Percentiles rank a stretch among this genome's conserved stretches.
Conservation (phyloP, 345 rosid species). For the thale cress (Arabidopsis thaliana) region DNA sequence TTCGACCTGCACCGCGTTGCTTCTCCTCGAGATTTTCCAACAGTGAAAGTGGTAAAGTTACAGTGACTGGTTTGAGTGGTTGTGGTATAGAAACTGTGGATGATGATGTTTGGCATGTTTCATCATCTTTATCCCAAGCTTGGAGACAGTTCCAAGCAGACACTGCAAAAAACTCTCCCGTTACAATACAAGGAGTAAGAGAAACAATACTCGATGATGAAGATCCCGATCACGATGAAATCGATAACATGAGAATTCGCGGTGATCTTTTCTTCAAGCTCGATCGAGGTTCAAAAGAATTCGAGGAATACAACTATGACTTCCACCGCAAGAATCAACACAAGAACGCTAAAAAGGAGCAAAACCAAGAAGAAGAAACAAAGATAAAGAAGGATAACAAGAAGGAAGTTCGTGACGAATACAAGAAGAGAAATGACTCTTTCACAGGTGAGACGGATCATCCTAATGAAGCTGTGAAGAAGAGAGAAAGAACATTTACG, state of each 20-base stretch:
- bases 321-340: conserved; percentile 68
- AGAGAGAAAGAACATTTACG: conserved; percentile 67
- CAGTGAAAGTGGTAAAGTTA: conserved; percentile 6
- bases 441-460: conserved; percentile 27
- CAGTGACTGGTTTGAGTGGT: conserved; percentile 28
- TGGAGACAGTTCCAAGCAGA: conserved; percentile 50
- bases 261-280: conserved; percentile 86
- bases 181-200: conserved; percentile 29
- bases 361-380: conserved; percentile 43
- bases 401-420: conserved; percentile 39
- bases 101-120: conserved; percentile 70
- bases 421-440: conserved; percentile 42
- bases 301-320: conserved; percentile 72
- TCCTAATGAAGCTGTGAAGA: conserved; percentile 29
- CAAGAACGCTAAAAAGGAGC: conserved; percentile 45
- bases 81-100: conserved; percentile 72
- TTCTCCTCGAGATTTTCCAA: conserved; percentile 44
- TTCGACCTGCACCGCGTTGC: conserved; percentile 31
- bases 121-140: conserved; percentile 60
- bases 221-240: conserved; percentile 62
- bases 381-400: conserved; percentile 40
- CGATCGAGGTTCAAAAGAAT: conserved; percentile 78
- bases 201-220: conserved; percentile 36
- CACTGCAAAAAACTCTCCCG: not conserved
- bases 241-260: conserved; percentile 79